Evolutionary conservation across 2,329 filamentous ascomycete genomes (phyloP).

Genomic region (Diaporthe australafricana): DNA sequence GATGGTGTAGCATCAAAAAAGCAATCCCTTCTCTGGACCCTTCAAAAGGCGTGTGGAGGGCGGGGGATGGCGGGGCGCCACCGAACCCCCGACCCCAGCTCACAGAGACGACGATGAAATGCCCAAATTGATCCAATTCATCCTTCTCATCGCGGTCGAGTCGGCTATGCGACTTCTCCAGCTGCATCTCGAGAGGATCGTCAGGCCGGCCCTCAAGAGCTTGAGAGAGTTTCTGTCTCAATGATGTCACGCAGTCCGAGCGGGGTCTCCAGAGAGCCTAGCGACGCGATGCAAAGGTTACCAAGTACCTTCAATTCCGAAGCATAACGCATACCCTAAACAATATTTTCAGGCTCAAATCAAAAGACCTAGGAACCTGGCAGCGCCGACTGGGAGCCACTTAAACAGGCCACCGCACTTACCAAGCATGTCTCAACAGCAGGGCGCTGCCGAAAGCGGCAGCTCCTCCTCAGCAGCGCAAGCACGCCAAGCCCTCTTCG

Average conservation of each 20-base stretch:
- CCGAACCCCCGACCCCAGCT: no score
- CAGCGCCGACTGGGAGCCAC: neutral
- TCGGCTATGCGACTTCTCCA: conserved; percentile 7
- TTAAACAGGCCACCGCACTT: neutral
- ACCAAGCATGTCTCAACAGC: conserved; percentile 8
- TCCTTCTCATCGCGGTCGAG: neutral
- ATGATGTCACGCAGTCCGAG: conserved; percentile 21
- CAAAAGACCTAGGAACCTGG: neutral
- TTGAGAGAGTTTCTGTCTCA: conserved; percentile 4
- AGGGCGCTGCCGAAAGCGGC: neutral
- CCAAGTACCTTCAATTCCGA: neutral
- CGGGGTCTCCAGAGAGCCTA: neutral
- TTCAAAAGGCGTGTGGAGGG: neutral
- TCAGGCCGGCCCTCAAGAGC: conserved; percentile 3
- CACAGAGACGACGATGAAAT: conserved; percentile 2
- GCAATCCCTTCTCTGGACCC: neutral
- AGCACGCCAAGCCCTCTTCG: conserved; percentile 63
- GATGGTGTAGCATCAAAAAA: neutral
- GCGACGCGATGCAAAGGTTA: neutral
- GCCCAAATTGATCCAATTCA: neutral
- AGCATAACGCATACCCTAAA: no score
- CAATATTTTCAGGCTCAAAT: neutral
- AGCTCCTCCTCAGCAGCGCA: neutral
- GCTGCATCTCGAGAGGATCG: neutral
- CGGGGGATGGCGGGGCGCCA: neutral